Conservation (phyloP, 345 rosid species). For the Schrenkiella parvula region DNA sequence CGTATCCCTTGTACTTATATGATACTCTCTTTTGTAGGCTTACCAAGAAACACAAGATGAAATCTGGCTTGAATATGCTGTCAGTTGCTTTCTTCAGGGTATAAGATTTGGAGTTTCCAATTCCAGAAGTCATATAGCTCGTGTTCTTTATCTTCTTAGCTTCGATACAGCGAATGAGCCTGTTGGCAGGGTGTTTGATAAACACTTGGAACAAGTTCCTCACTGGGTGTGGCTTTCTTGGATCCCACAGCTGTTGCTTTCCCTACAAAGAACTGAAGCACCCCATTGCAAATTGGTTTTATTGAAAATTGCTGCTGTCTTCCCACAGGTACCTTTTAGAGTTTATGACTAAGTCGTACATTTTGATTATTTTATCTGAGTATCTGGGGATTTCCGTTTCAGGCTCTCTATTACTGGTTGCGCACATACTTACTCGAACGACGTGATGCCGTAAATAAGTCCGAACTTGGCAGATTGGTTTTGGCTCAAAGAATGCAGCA, state of each 20-base stretch:
- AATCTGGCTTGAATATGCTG: slow-evolving; percentile 95
- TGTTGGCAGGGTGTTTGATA: slow-evolving; percentile 94
- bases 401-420: slow-evolving; percentile 98
- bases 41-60: slow-evolving; percentile 81
- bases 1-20: slow-evolving; percentile 7
- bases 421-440: slow-evolving; percentile 97
- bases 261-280: slow-evolving; percentile 97
- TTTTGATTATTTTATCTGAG: slow-evolving; percentile 15
- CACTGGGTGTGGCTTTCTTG: slow-evolving; percentile 99
- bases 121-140: slow-evolving; percentile 94
- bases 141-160: slow-evolving; percentile 93
- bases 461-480: slow-evolving; percentile 70
- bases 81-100: slow-evolving; percentile 99
- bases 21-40: slow-evolving; percentile 49
- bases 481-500: slow-evolving; percentile 96
- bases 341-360: slow-evolving; percentile 5
- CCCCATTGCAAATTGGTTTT: slow-evolving; percentile 97
- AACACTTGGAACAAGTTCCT: slow-evolving; percentile 89
- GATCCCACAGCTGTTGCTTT: slow-evolving; percentile 95
- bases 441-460: slow-evolving; percentile 94
- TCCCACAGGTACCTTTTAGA: slow-evolving; percentile 67
- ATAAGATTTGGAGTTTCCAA: slow-evolving; percentile 91
- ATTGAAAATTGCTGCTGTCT: slow-evolving; percentile 80
- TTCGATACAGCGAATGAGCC: slow-evolving; percentile 89
- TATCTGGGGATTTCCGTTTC: slow-evolving; percentile 18